Evolutionary conservation across 306 rosid species (phyloP), one percentile per base, ranked within the genome.

Genomic region (Prunus persica): DNA sequence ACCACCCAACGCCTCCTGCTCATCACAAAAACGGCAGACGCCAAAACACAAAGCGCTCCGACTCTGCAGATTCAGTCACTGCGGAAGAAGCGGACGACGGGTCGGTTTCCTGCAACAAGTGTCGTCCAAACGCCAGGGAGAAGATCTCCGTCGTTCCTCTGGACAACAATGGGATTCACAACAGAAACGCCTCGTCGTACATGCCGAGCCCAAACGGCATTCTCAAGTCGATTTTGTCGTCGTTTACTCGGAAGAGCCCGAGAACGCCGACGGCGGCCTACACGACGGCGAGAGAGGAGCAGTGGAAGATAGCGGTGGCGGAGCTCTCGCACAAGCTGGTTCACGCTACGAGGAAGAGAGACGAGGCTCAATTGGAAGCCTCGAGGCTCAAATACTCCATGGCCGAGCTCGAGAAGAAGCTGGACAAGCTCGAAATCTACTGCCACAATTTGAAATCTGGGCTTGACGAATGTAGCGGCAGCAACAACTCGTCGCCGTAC

Each of bases 391-490:
- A 92, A 76, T 74, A 82, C 50, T 89, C 98, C 46, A 90, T 92
- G 96, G 75, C 88, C 11, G 97, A 88, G 82, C 78, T 96, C 43
- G 99, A 96, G 86, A 92, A 91, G 80, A 96, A 96, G 69, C 97
- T 96, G 69, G 90, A 88, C 89, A 92, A 95, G 34, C 93, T 95
- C 5, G 97, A 95, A 62, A 28, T 89, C 14, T 95, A 92, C 75
- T 90, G 98, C 80, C 96, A 88, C 63, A 80, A 30, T 52, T 69
- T 96, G 88, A 92, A 92, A 32, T 85, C 96, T 0, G 96, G 91
- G 0, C 92, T 95, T 0, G 97, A 95, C 79, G 86, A 95, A 72
- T 92, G 96, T 68, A 87, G 79, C 75, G 73, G 15, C 61, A 32
- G 15, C 25, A 72, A 67, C 5, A 72, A 67, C 5, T 49, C 71